Evolutionary conservation across 2,329 filamentous ascomycete genomes (phyloP).

Genomic region (Colletotrichum agaves): DNA sequence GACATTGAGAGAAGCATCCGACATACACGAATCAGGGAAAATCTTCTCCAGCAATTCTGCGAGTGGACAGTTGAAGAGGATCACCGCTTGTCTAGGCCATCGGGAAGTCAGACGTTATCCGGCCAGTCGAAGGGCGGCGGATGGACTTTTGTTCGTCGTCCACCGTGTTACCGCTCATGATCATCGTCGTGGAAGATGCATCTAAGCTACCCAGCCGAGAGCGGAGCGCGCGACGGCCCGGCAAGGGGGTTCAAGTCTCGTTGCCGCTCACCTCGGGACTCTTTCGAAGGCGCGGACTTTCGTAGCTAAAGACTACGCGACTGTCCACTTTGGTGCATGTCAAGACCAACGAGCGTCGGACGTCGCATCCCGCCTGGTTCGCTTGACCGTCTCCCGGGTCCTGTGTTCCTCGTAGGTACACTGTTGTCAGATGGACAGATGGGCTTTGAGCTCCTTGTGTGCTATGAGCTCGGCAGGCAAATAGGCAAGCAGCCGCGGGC

Average conservation of each 20-base stretch:
- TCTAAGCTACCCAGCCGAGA: constrained; percentile 2
- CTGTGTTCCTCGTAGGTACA: background rate
- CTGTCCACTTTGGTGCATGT: constrained; percentile 29
- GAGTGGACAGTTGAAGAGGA: background rate
- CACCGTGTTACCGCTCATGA: constrained; percentile 15
- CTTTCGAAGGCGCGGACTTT: constrained; percentile 12
- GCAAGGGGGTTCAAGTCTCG: background rate
- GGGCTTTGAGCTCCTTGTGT: background rate
- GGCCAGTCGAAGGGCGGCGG: background rate
- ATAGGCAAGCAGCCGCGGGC: too few species aligned
- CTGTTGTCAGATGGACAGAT: background rate
- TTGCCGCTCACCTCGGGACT: constrained; percentile 14
- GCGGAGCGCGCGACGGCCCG: background rate
- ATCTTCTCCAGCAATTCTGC: constrained; percentile 8
- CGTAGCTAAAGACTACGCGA: background rate
- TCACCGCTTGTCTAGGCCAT: background rate
- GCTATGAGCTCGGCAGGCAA: background rate
- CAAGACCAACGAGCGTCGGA: background rate
- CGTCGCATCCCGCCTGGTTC: constrained; percentile 23
- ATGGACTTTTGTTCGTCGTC: background rate
- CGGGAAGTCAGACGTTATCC: background rate
- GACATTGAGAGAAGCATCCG: background rate
- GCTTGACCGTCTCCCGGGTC: constrained; percentile 16
- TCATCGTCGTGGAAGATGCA: background rate
- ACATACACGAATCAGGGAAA: constrained; percentile 2